Evolutionary conservation across 208 protist genomes (phyloP).

Genomic region (Trypanosoma grayi): DNA sequence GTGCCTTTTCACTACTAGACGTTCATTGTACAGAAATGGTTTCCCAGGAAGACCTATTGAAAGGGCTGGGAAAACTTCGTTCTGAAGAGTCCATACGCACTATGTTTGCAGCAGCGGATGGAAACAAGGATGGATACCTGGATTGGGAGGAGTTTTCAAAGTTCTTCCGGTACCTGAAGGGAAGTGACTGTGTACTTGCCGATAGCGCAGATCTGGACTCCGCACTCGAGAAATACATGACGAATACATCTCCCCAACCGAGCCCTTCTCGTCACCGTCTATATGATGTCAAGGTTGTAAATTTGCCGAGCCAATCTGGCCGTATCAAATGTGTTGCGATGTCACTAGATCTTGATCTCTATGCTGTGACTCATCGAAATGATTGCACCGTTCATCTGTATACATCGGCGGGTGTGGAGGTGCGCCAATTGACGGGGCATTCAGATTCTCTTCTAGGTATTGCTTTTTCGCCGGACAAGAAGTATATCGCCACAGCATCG

Average conservation of each 20-base stretch:
- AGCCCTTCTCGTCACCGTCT: slow-evolving; percentile 7
- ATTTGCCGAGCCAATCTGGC: slow-evolving; percentile 33
- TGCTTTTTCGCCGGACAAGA: slow-evolving; percentile 52
- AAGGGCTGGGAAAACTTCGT: background rate
- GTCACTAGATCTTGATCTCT: slow-evolving; percentile 32
- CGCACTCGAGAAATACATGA: slow-evolving; percentile 4
- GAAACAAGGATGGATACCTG: slow-evolving; percentile 29
- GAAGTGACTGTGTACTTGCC: slow-evolving; percentile 7
- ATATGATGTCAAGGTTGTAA: slow-evolving; percentile 30
- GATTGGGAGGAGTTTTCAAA: slow-evolving; percentile 37
- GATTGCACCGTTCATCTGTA: slow-evolving; percentile 57
- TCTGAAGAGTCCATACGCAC: background rate
- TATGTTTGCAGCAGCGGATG: slow-evolving; percentile 23
- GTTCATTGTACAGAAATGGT: slow-evolving; percentile 10
- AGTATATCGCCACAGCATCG: slow-evolving; percentile 51
- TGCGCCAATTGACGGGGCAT: slow-evolving; percentile 45
- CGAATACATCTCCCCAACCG: background rate
- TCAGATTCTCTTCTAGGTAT: slow-evolving; percentile 47
- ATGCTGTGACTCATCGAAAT: slow-evolving; percentile 52
- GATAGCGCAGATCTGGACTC: slow-evolving; percentile 7
- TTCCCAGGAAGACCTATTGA: slow-evolving; percentile 14
- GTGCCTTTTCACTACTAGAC: slow-evolving; percentile 27
- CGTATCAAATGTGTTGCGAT: slow-evolving; percentile 61
- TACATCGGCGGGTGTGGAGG: slow-evolving; percentile 35
- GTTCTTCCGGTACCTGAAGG: slow-evolving; percentile 9